A percentile compares a stretch with the other conserved stretches of the same genome.
Evolutionary conservation across 768 basidiomycete species (phyloP).

Genomic region (Dacryopinax spathularia): DNA sequence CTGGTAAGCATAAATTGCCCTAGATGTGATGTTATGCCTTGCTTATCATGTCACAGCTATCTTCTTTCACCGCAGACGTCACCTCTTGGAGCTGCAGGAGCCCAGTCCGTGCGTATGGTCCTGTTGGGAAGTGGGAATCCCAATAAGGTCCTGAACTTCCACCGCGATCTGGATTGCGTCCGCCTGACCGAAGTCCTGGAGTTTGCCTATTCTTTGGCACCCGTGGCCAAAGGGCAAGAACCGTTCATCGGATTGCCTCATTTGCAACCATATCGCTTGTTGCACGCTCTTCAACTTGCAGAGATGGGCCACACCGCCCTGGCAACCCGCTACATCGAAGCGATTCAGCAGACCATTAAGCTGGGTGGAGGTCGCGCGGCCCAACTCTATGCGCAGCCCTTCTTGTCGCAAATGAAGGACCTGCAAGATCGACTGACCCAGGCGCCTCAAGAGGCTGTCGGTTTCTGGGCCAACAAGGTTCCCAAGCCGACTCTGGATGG

Average conservation of each 20-base stretch:
- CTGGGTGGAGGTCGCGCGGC: conserved; percentile 35
- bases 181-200: conserved; percentile 84
- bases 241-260: conserved; percentile 67
- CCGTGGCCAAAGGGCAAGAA: conserved; percentile 71
- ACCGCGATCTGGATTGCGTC: conserved; percentile 56
- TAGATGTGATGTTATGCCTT: too few species aligned
- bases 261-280: conserved; percentile 74
- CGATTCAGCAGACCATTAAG: conserved; percentile 48
- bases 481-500: conserved; percentile 84
- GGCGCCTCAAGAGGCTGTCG: conserved; percentile 54
- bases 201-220: conserved; percentile 69
- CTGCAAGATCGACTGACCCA: conserved; percentile 67
- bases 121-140: conserved; percentile 61
- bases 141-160: conserved; percentile 34
- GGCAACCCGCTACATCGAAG: conserved; percentile 86
- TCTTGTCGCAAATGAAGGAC: conserved; percentile 61
- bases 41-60: conserved; percentile 39
- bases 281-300: conserved; percentile 59
- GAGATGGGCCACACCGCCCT: conserved; percentile 66
- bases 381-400: conserved; percentile 45
- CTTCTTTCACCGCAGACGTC: conserved; percentile 74
- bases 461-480: conserved; percentile 79
- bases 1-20: conserved; percentile 45
- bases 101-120: conserved; percentile 49
- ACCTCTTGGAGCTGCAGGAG: conserved; percentile 53